Base-by-base conservation (phyloP, 768 basidiomycete species). In the Boletus eberwhitei region DNA sequence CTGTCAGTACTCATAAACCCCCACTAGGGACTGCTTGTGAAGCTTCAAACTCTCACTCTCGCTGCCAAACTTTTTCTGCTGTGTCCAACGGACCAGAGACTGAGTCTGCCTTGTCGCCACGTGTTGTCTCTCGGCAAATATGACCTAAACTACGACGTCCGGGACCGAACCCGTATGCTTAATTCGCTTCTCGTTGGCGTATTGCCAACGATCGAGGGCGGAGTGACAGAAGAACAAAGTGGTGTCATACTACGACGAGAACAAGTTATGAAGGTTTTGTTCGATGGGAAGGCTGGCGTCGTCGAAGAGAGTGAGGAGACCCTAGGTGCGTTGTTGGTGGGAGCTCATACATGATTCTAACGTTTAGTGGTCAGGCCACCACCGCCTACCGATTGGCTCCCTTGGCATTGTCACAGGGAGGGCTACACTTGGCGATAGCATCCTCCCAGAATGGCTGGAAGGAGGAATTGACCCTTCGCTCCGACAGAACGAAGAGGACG, bases 401-500 rank as follows among this genome's bases (percentile, higher is more conserved):
- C 72, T 91, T 55, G 81, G 79, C 11, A 72, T 84, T 17, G 75
- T 91, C 37, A 82, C 79, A 3, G 81, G 82, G 2, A 83, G 77
- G 64, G 71, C 75, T 12, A 57, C 84, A 67, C 74, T 72, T 5
- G 72, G 53, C 9, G 67, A 70, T 29, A 74, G 68, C 32, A 48
- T 75, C 52, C 70, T 96, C 0, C 90, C 92, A 0, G 91, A 92
- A 62, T 97, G 95, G 95, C 77, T 89, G 6, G 92, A 95, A 68
- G 77, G 82, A 51, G 93, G 93, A 0, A 90, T 90, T 5, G 90
- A 93, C 59, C 73, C 89, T 2, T 76, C 80, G 0, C 71, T 98
- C 52, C 80, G 95, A 54, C 87, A 93, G 56, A 76, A 74, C 19
- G 81, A 79, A 43, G 85, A 87, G 11, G 87, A 87, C 52, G 59